Evolutionary conservation across 2,329 filamentous ascomycete genomes (phyloP).

Genomic region (Ophiostoma ulmi): DNA sequence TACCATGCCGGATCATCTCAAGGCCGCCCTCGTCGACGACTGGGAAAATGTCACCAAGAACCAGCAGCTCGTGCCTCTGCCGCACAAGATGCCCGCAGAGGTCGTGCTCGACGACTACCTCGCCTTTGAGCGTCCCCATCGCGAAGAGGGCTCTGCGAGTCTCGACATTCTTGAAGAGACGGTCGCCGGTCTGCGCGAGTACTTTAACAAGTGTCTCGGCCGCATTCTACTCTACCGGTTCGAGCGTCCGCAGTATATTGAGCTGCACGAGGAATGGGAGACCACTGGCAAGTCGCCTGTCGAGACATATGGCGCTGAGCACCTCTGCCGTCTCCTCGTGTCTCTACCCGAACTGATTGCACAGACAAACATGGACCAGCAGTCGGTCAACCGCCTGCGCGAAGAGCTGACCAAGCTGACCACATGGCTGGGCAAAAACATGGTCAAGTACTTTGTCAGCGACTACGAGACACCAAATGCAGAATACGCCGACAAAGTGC

Average conservation of each 20-base stretch:
- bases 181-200: slow-evolving; percentile 77
- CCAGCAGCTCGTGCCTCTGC: slow-evolving; percentile 79
- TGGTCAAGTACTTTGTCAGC: slow-evolving; percentile 68
- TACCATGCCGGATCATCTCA: slow-evolving; percentile 80
- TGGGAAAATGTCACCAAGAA: slow-evolving; percentile 99
- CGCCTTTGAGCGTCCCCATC: slow-evolving; percentile 61
- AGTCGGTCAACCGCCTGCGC: slow-evolving; percentile 77
- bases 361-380: slow-evolving; percentile 96
- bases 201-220: slow-evolving; percentile 86
- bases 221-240: slow-evolving; percentile 88
- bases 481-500: slow-evolving; percentile 61
- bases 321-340: slow-evolving; percentile 81
- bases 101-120: slow-evolving; percentile 78
- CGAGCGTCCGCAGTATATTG: slow-evolving; percentile 81
- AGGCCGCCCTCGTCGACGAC: slow-evolving; percentile 90
- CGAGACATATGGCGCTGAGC: slow-evolving; percentile 89
- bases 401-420: slow-evolving; percentile 86
- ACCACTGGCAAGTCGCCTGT: slow-evolving; percentile 54
- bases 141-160: slow-evolving; percentile 62
- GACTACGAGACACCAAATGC: slow-evolving; percentile 69
- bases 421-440: slow-evolving; percentile 74
- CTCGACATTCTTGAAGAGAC: slow-evolving; percentile 87
- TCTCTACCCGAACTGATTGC: slow-evolving; percentile 88
- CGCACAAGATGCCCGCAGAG: slow-evolving; percentile 68
- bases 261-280: slow-evolving; percentile 67